Conservation (phyloP, 2,329 filamentous ascomycete species). For the Fusarium abutilonis region DNA sequence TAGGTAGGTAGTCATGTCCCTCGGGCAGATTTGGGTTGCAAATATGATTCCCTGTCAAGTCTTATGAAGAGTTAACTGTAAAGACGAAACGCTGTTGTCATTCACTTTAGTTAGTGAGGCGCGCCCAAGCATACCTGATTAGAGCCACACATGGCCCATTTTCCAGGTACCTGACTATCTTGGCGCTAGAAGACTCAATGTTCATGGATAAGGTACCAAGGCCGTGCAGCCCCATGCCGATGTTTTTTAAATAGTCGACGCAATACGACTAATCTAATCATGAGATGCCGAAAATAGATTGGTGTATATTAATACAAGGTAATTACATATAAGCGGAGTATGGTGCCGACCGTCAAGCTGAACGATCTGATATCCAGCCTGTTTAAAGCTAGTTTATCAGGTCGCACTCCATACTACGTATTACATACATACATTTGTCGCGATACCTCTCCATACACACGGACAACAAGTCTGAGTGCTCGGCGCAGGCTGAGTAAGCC, state of each 20-base stretch:
- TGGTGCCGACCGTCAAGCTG: neutral
- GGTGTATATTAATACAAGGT: neutral
- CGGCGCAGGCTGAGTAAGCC: neutral
- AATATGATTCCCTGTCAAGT: too few species aligned
- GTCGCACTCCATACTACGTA: too few species aligned
- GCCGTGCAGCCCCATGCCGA: conserved; percentile 4
- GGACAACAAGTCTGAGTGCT: neutral
- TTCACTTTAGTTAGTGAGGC: conserved; percentile 9
- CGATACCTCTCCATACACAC: too few species aligned
- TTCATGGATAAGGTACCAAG: neutral
- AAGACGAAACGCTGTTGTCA: neutral
- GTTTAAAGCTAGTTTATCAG: neutral
- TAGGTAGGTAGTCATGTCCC: too few species aligned
- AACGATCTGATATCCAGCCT: neutral
- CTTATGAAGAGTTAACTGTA: neutral
- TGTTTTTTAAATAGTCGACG: neutral
- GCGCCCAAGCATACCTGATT: neutral
- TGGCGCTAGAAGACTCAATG: conserved; percentile 12
- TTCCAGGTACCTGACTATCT: conserved; percentile 24
- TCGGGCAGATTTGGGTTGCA: conserved; percentile 3
- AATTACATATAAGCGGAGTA: neutral
- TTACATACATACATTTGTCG: too few species aligned
- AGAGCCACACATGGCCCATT: conserved; percentile 10
- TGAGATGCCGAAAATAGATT: conserved; percentile 13
- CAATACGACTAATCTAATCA: conserved; percentile 5